Evolutionary conservation across 495 filamentous ascomycete genomes (phyloP), one percentile per base, ranked within the genome.

Genomic region (Penicillium ochrochloron): DNA sequence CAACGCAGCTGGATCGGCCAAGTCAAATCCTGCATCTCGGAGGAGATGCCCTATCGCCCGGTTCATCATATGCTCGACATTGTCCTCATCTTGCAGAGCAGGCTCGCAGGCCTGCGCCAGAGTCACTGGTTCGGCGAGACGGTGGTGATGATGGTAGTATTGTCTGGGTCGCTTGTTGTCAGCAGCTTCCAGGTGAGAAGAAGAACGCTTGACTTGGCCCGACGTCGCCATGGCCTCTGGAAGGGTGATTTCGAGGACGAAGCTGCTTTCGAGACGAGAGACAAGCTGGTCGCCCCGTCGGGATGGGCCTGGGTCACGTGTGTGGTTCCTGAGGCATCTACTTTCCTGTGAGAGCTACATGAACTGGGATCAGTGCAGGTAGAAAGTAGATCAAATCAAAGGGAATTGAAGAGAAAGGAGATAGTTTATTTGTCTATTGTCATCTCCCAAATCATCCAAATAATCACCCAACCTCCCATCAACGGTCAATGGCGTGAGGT

Each of bases 1-100:
- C 64, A 92, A 75, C 21, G 87, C 90, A 15, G 75, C 70, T 21
- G 86, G 80, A 35, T 83, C 81, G 2, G 84, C 85, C 21, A 83
- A 66, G 6, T 85, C 80, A 68, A 89, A 91, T 12, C 90, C 89
- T 14, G 77, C 79, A 34, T 80, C 76, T 41, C 76, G 74, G 59
- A 90, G 73, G 21, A 84, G 76, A 37, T 84, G 75, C 5, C 81
- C 78, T 53, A 90, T 85, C 10, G 85, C 81, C 35, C 85, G 80
- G 54, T 82, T 80, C 66, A 92, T 80, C 57, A 90, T 75, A 14
- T 75, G 66, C 56, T 86, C 80, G 53, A 83, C 70, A 39, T 76
- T 73, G 61, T 78, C 72, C 33, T 81, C 79, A 70, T 86, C 79
- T 55, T 73, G 71, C 3, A 72, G 27, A 19, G 64, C 69, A 11